These are phyloP conservation scores for Amphichorda felina DNA, from an alignment of 2,329 filamentous ascomycete genomes.

Conservation along the genomic window DNA sequence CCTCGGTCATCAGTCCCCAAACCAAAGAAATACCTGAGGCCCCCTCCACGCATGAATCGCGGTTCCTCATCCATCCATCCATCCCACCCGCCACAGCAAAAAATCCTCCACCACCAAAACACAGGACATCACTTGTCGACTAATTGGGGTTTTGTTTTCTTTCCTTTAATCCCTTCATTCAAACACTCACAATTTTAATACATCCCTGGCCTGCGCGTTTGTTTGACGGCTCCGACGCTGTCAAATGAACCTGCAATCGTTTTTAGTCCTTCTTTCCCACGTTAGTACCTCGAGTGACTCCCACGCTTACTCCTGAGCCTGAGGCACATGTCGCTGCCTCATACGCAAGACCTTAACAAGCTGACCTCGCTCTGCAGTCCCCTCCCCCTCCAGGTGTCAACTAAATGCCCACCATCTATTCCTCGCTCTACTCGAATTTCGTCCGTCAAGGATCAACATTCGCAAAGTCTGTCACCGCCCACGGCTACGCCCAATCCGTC, in stretches of 20 bases:
- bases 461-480: slow-evolving; percentile 88
- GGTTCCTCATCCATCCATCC: neutral
- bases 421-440: slow-evolving; percentile 63
- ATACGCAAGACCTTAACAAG: neutral
- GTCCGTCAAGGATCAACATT: slow-evolving; percentile 82
- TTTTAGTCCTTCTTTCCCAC: slow-evolving; percentile 45
- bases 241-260: slow-evolving; percentile 97
- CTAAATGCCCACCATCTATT: slow-evolving; percentile 83
- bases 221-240: slow-evolving; percentile 74
- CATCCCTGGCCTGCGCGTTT: slow-evolving; percentile 58
- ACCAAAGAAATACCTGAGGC: slow-evolving; percentile 3
- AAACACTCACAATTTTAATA: slow-evolving; percentile 4
- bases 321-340: neutral
- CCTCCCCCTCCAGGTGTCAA: slow-evolving; percentile 50
- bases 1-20: neutral
- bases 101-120: neutral
- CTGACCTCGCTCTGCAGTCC: slow-evolving; percentile 22
- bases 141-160: neutral
- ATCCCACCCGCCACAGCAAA: no score
- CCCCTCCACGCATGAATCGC: neutral
- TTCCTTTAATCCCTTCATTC: slow-evolving; percentile 3
- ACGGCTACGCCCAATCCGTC: slow-evolving; percentile 96
- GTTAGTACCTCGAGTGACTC: slow-evolving; percentile 33
- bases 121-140: neutral
- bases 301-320: neutral